Base-by-base conservation (phyloP, 2,329 filamentous ascomycete genomes). In the Colletotrichum sp. region DNA sequence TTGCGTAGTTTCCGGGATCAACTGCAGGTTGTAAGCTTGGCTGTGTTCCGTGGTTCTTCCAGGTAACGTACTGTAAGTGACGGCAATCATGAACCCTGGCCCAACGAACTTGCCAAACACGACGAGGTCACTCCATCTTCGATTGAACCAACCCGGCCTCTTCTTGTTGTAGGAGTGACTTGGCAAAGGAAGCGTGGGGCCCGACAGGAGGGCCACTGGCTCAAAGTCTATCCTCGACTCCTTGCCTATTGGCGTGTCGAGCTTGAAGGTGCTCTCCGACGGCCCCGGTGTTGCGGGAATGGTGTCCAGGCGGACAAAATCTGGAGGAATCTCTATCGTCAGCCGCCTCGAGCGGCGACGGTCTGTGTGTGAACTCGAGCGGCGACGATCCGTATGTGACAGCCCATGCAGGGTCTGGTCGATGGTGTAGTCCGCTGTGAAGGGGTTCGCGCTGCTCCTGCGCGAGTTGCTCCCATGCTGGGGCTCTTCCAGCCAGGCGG, bases 1-100 rank as follows among this genome's bases (percentile, higher is more conserved):
- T 94, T 2, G 93, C 88, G 81, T 94, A 95, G 83, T 95, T 94
- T 74, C 92, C 92, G 65, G 88, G 90, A 77, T 92, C 90, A 79
- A 91, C 88, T 89, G 69, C 3, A 12, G 24, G 10, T 2, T 6
- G 59, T 76, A 16, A 75, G 64, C n/a, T 18, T 10, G 21, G 5
- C n/a, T 21, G 24, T 4, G 18, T 15, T 16, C 15, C 15, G 21
- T 48, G 2, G 7, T 24, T 32, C 26, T 30, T 10, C 0, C 24
- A 12, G 1, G 30, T 3, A 28, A 28, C 87, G 77, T 82, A 89
- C 88, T 91, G 81, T 91, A 92, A 5, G 90, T 89, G 32, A 92
- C 90, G 16, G 90, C 86, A 55, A 92, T 87, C 83, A 94, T 91
- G 80, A 94, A 93, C 2, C 93, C 93, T 10, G 93, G 93, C 0